These are phyloP conservation scores for Oryza rufipogon DNA, from an alignment of 176 grass and related monocot species.

Conservation along the genomic window DNA sequence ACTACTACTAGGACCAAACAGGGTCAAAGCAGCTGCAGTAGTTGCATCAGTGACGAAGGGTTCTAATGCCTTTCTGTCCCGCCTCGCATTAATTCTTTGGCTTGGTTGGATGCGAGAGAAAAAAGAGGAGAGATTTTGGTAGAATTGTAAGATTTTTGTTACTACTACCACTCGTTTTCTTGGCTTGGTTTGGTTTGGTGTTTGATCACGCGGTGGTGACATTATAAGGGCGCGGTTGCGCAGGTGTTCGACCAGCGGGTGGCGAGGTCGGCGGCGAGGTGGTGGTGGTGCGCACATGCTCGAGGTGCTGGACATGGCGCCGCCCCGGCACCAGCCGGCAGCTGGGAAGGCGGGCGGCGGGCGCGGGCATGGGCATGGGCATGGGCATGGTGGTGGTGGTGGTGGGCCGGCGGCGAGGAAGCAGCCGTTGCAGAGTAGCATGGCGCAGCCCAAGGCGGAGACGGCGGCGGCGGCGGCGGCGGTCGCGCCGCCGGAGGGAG, in stretches of 20 bases:
- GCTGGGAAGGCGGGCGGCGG: background rate
- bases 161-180: background rate
- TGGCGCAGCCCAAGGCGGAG: conserved; percentile 76
- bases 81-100: conserved; percentile 36
- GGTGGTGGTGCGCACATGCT: conserved; percentile 48
- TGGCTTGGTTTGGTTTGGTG: background rate
- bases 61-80: conserved; percentile 70
- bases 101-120: background rate
- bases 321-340: conserved; percentile 31
- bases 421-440: conserved; percentile 86
- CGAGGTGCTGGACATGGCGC: conserved; percentile 61
- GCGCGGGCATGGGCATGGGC: background rate
- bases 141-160: background rate
- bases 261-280: conserved; percentile 1
- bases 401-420: conserved; percentile 43
- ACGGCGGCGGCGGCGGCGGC: background rate
- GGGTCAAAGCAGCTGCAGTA: conserved; percentile 49
- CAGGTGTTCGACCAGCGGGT: conserved; percentile 38
- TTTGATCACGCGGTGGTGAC: conserved; percentile 35
- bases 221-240: conserved; percentile 37
- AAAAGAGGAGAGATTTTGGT: background rate
- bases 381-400: background rate
- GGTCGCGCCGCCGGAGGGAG: conserved; percentile 47
- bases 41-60: conserved; percentile 27
- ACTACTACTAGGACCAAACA: background rate